Conservation (phyloP, 495 filamentous ascomycete genomes). For the Penicillium diatomitis region DNA sequence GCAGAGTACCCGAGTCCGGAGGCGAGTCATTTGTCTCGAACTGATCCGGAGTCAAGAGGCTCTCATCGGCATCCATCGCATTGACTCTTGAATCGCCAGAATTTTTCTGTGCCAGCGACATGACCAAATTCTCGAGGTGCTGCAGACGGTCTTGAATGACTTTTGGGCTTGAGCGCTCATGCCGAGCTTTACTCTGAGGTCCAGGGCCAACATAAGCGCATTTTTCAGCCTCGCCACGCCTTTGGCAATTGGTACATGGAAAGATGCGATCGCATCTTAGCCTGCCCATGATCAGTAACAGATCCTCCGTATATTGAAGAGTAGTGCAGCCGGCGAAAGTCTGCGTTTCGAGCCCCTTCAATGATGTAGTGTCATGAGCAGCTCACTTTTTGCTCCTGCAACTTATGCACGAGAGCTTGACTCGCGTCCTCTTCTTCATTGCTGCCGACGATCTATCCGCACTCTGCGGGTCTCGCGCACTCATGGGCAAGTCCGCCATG, state of each 20-base stretch:
- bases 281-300: conserved; percentile 15
- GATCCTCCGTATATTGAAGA: neutral
- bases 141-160: conserved; percentile 40
- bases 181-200: conserved; percentile 22
- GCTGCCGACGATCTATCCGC: conserved; percentile 4
- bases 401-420: conserved; percentile 45
- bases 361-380: too few relatives aligned
- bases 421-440: conserved; percentile 40
- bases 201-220: conserved; percentile 38
- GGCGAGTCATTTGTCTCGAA: conserved; percentile 43
- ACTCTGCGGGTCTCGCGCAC: conserved; percentile 5
- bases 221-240: conserved; percentile 31
- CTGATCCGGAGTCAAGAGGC: conserved; percentile 51
- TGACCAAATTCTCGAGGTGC: conserved; percentile 44
- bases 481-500: conserved; percentile 7
- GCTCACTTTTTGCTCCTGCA: conserved; percentile 42
- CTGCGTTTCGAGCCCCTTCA: too few relatives aligned
- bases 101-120: conserved; percentile 34
- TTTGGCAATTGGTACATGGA: conserved; percentile 42
- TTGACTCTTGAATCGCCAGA: conserved; percentile 7
- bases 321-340: neutral
- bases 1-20: conserved; percentile 51
- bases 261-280: conserved; percentile 44
- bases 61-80: too few relatives aligned
- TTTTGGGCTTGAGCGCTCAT: conserved; percentile 25